Evolutionary conservation across 352 stramenopile genomes (phyloP).

Genomic region (Globisporangium cylindrosporum): DNA sequence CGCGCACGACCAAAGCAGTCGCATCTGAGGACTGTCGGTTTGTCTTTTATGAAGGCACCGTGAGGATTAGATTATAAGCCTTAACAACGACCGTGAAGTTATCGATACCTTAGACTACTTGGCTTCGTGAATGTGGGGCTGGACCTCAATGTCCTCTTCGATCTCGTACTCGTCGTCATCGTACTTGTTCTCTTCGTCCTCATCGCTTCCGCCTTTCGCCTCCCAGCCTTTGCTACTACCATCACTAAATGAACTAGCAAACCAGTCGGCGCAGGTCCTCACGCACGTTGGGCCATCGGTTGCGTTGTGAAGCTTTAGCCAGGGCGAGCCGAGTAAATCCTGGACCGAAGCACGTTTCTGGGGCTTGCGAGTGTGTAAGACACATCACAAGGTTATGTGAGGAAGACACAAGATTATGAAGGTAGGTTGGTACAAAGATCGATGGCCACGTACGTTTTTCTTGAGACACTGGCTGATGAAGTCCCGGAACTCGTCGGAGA

Average conservation of each 20-base stretch:
- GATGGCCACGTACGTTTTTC: slow-evolving; percentile 45
- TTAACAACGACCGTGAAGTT: background rate
- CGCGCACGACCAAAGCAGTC: slow-evolving; percentile 18
- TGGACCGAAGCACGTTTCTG: slow-evolving; percentile 56
- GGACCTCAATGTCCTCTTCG: slow-evolving; percentile 39
- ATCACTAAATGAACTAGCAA: slow-evolving; percentile 12
- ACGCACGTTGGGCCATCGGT: slow-evolving; percentile 32
- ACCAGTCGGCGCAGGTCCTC: slow-evolving; percentile 32
- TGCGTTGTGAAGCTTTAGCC: slow-evolving; percentile 53
- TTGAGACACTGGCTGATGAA: slow-evolving; percentile 62
- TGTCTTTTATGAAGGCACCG: background rate
- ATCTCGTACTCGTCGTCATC: slow-evolving; percentile 53
- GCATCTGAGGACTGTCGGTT: background rate
- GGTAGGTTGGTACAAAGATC: background rate
- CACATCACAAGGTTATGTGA: background rate
- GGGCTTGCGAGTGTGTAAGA: slow-evolving; percentile 25
- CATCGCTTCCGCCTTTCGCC: background rate
- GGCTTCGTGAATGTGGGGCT: slow-evolving; percentile 13
- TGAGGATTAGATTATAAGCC: background rate
- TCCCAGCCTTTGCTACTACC: slow-evolving; percentile 8
- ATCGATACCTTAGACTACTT: slow-evolving; percentile 3
- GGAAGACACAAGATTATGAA: background rate
- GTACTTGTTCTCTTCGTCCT: slow-evolving; percentile 20
- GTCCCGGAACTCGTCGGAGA: slow-evolving; percentile 48
- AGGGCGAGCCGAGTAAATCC: slow-evolving; percentile 44